Evolutionary conservation across 352 stramenopile species (phyloP).

Genomic region (Phytophthora citricola): DNA sequence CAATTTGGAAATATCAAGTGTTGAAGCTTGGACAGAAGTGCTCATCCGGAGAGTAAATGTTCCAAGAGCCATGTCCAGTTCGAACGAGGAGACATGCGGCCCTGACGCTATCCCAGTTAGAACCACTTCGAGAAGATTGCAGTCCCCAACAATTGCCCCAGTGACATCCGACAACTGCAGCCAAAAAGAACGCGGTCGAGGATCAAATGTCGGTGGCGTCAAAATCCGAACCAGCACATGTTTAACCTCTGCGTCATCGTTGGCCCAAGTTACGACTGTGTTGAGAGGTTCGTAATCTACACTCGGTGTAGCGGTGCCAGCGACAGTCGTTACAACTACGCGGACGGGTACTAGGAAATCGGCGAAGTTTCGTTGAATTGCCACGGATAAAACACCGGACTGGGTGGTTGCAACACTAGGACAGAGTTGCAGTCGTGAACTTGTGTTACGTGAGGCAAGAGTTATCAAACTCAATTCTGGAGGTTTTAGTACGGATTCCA

Average conservation of each 20-base stretch:
- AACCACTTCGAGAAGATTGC: slow-evolving; percentile 50
- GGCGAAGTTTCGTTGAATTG: slow-evolving; percentile 61
- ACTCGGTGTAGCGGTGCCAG: slow-evolving; percentile 53
- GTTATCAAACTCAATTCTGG: slow-evolving; percentile 58
- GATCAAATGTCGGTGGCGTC: slow-evolving; percentile 46
- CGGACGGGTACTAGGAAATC: slow-evolving; percentile 33
- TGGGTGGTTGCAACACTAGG: slow-evolving; percentile 45
- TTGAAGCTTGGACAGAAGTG: slow-evolving; percentile 43
- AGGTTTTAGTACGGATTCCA: slow-evolving; percentile 42
- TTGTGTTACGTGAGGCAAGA: slow-evolving; percentile 51
- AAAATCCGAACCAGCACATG: slow-evolving; percentile 50
- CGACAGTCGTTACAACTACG: slow-evolving; percentile 48
- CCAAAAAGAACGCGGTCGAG: slow-evolving; percentile 46
- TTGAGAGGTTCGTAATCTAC: slow-evolving; percentile 60
- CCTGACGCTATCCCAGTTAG: slow-evolving; percentile 41
- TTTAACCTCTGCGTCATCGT: slow-evolving; percentile 46
- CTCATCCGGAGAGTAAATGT: slow-evolving; percentile 47
- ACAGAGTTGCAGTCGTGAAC: slow-evolving; percentile 61
- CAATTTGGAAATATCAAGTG: slow-evolving; percentile 55
- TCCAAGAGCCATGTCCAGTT: slow-evolving; percentile 56
- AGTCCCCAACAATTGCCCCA: slow-evolving; percentile 57
- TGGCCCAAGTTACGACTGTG: slow-evolving; percentile 40
- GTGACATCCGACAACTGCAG: slow-evolving; percentile 55
- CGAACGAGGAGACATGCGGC: slow-evolving; percentile 53
- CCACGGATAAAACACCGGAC: slow-evolving; percentile 47